Percentiles rank a stretch among this genome's conserved stretches.
Evolutionary conservation across 2,329 filamentous ascomycete species (phyloP).

Genomic region (Helminthosporium solani): DNA sequence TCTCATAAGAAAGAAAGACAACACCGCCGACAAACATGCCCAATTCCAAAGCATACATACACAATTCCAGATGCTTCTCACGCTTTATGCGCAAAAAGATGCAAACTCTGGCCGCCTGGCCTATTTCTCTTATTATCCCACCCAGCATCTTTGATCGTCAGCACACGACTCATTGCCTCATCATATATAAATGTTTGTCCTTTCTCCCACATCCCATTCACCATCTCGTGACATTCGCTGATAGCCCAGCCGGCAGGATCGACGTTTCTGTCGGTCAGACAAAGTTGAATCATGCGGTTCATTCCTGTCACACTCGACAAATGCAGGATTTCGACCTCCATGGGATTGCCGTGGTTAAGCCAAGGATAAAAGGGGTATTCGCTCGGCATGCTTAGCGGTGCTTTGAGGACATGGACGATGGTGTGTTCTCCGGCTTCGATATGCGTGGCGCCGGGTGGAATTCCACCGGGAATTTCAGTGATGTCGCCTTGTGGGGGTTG

Average conservation of each 20-base stretch:
- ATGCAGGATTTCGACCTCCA: conserved; percentile 29
- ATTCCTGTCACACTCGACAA: conserved; percentile 25
- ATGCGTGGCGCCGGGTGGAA: conserved; percentile 27
- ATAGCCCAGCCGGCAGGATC: conserved; percentile 33
- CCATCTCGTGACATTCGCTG: conserved; percentile 38
- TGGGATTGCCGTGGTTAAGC: conserved; percentile 25
- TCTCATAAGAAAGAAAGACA: too few species aligned
- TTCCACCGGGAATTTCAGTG: conserved; percentile 27
- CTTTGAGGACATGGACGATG: conserved; percentile 29
- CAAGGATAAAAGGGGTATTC: conserved; percentile 29
- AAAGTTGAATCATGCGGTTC: conserved; percentile 34
- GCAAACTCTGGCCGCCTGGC: conserved; percentile 26
- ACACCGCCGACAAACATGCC: too few species aligned
- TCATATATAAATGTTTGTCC: conserved; percentile 37
- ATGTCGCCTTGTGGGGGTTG: conserved; percentile 27
- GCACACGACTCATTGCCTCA: conserved; percentile 30
- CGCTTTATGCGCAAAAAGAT: conserved; percentile 28
- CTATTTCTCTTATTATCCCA: conserved; percentile 37
- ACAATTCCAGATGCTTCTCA: background rate
- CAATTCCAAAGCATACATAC: too few species aligned
- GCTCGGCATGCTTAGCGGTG: background rate
- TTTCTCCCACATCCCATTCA: conserved; percentile 38
- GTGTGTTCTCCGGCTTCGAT: conserved; percentile 28
- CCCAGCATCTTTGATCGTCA: conserved; percentile 34
- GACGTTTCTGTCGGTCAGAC: conserved; percentile 18